Base-by-base conservation (phyloP, 441 rosid species). In the Croton laevigatus region DNA sequence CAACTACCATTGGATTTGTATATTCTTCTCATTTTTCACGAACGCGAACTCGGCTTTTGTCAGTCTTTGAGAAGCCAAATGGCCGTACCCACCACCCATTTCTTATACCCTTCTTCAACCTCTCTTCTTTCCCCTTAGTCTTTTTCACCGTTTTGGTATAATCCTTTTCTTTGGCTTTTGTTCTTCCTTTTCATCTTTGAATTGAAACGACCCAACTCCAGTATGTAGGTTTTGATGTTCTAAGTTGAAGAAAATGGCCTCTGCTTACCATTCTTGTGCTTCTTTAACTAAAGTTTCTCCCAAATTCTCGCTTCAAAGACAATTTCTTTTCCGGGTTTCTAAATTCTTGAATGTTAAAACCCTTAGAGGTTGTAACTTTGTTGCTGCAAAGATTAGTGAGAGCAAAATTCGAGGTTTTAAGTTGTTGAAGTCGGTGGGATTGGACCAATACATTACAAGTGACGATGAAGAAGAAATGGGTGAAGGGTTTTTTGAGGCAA, bases 401-500 rank as follows among this genome's bases (percentile, higher is more conserved):
- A 32, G 61, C n/a, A 81, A 74, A 69, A 48, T 73, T 46, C 73
- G 81, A 32, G 83, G 80, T 44, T 78, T 81, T 52, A 75, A 81
- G 78, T 3, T 78, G 22, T 78, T 74, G 13, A 87, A 81, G 23
- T 79, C 91, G 13, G 88, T 94, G 54, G 90, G 89, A 65, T 65
- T 89, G 80, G 93, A 91, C 72, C 85, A 80, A 37, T 79, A 80
- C 54, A 40, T 91, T 66, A 84, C 96, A 11, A 90, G 93, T 64
- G 93, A 85, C 11, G 88, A 78, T 51, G 93, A 81, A 36, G 91
- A 89, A 1, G 96, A 87, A 73, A 80, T 91, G 78, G 82, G 97
- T 36, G 89, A 91, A 59, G 95, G 84, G 51, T 87, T 94, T 62
- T 90, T 87, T 44, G 97, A 87, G 83, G 97, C 97, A 69, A 85